Evolutionary conservation across 257 asterid species (phyloP), one percentile per base, ranked within the genome.

Genomic region (Nicotiana attenuata): DNA sequence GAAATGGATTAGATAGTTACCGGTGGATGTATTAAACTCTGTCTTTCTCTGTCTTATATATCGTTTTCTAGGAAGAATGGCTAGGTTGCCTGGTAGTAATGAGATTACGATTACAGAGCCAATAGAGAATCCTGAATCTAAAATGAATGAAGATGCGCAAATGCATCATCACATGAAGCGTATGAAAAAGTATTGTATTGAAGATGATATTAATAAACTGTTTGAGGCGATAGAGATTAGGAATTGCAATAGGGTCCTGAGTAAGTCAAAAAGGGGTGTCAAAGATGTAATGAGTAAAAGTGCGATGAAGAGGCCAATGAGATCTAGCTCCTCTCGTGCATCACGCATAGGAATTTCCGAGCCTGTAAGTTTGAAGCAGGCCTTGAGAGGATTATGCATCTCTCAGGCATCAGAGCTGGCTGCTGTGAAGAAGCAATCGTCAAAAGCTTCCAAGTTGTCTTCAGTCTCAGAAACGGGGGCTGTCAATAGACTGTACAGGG

Each of bases 401-500:
- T 92, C 99, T 79, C 99, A 95, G 82, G 99, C 99, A 56, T 93
- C 99, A 0, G 97, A 92, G 86, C 89, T 93, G 96, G 99, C 99
- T 65, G 93, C 98, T 64, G 81, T 90, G 65, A 95, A 91, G 91
- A 93, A 90, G 78, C 88, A 91, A 47, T 61, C 85, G 81, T 80
- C 88, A 10, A 92, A 90, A 83, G 88, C 89, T 5, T 85, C 92
- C 6, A 82, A 88, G 57, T 85, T 91, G 45, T 86, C 93, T n/a
- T 85, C 86, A 78, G 66, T 84, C 60, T 83, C 89, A 3, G 89
- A 87, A 84, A 78, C 82, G 11, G 91, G 89, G 80, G 86, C 90
- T 55, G 59, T 88, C 83, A 87, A 84, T 84, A 92, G 87, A 76
- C 81, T 84, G 88, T 71, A 45, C 78, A 71, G 20, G 0, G 8